Percentiles rank a stretch among this genome's conserved stretches.
Evolutionary conservation across 805 yeast genomes (phyloP).

Genomic region (Ogataea trehalophila): DNA sequence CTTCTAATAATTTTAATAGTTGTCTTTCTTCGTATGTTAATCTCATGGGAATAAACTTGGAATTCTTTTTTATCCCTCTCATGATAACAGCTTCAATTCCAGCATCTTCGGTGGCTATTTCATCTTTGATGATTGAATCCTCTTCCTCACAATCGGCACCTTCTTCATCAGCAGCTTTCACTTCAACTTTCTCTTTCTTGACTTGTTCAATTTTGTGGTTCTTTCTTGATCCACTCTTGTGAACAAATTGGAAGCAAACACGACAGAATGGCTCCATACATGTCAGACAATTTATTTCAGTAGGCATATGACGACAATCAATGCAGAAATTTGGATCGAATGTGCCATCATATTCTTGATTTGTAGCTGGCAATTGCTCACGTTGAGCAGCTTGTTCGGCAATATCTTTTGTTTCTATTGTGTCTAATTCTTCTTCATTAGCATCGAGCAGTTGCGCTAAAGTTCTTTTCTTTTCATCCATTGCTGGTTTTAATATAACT

Average conservation of each 20-base stretch:
- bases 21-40: conserved; percentile 66
- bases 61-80: conserved; percentile 37
- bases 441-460: conserved; percentile 25
- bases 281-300: conserved; percentile 53
- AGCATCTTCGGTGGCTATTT: conserved; percentile 15
- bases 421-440: conserved; percentile 12
- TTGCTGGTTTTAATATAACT: not conserved
- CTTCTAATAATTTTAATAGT: conserved; percentile 59
- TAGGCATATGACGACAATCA: conserved; percentile 72
- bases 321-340: conserved; percentile 45
- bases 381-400: conserved; percentile 2
- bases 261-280: conserved; percentile 68
- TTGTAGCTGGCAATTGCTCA: conserved; percentile 1
- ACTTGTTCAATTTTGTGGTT: conserved; percentile 34
- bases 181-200: conserved; percentile 14
- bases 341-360: conserved; percentile 25
- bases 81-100: conserved; percentile 22
- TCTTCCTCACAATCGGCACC: conserved; percentile 7
- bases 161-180: conserved; percentile 9
- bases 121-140: conserved; percentile 3
- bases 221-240: conserved; percentile 61
- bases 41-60: conserved; percentile 63
- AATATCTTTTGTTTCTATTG: not conserved
- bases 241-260: conserved; percentile 65
- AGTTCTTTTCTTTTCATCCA: conserved; percentile 14